These are phyloP conservation scores for Ogataea pini DNA, from an alignment of 805 yeast species.

Conservation along the genomic window DNA sequence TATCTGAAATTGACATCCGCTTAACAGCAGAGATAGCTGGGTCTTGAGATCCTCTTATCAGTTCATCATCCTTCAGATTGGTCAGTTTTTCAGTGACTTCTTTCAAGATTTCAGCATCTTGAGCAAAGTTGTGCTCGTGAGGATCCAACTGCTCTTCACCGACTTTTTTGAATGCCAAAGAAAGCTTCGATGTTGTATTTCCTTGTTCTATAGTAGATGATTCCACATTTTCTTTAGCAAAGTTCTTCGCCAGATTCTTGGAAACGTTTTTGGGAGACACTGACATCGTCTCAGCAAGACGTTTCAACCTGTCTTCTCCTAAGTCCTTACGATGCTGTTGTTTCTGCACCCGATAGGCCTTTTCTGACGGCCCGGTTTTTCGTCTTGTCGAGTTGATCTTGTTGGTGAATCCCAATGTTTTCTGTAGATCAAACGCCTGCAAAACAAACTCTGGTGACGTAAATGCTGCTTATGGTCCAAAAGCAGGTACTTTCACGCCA, in stretches of 20 bases:
- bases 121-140: conserved; percentile 27
- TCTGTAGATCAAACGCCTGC: background rate
- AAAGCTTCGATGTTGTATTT: conserved; percentile 29
- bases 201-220: conserved; percentile 1
- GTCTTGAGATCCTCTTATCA: conserved; percentile 15
- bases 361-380: background rate
- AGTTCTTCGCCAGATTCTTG: background rate
- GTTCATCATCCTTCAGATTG: conserved; percentile 25
- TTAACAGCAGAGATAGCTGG: conserved; percentile 9
- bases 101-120: conserved; percentile 29
- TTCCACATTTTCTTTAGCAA: conserved; percentile 13
- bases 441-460: background rate
- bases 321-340: background rate
- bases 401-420: background rate
- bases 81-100: conserved; percentile 32
- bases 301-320: background rate
- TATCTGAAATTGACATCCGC: conserved; percentile 17
- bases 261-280: conserved; percentile 1
- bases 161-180: conserved; percentile 31
- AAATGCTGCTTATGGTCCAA: background rate
- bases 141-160: conserved; percentile 24
- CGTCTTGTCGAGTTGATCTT: background rate
- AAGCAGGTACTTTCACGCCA: background rate
- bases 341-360: background rate
- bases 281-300: background rate